Evolutionary conservation across 148 eudicot species (phyloP).

Genomic region (Rhododendron williamsianum): DNA sequence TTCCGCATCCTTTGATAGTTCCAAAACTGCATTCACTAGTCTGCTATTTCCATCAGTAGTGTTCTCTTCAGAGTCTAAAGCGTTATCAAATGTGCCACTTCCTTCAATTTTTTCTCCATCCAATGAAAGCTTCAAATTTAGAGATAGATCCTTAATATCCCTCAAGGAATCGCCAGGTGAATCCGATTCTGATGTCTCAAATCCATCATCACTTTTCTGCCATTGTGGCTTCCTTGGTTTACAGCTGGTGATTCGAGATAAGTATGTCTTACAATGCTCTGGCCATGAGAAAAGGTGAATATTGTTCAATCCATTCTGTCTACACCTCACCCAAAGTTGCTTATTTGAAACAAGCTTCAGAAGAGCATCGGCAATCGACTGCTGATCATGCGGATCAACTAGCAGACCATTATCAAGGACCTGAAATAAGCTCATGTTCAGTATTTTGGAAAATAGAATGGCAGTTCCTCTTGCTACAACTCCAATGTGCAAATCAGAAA

Average conservation of each 20-base stretch:
- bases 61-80: slow-evolving; percentile 29
- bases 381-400: slow-evolving; percentile 83
- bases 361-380: slow-evolving; percentile 76
- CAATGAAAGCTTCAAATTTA: slow-evolving; percentile 71
- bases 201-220: slow-evolving; percentile 53
- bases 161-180: slow-evolving; percentile 84
- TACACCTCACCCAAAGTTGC: slow-evolving; percentile 80
- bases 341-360: slow-evolving; percentile 84
- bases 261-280: slow-evolving; percentile 78
- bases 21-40: slow-evolving; percentile 50
- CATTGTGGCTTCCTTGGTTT: slow-evolving; percentile 83
- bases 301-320: slow-evolving; percentile 74
- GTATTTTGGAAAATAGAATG: background rate
- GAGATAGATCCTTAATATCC: slow-evolving; percentile 75
- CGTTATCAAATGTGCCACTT: slow-evolving; percentile 26
- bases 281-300: slow-evolving; percentile 92
- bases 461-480: background rate
- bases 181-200: slow-evolving; percentile 48
- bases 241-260: slow-evolving; percentile 64
- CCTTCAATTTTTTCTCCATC: slow-evolving; percentile 65
- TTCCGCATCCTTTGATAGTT: slow-evolving; percentile 52
- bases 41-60: slow-evolving; percentile 29
- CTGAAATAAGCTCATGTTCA: slow-evolving; percentile 24
- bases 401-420: slow-evolving; percentile 87
- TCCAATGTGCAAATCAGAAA: background rate